Evolutionary conservation across 805 yeast genomes (phyloP).

Genomic region (Sungouiella blattae): DNA sequence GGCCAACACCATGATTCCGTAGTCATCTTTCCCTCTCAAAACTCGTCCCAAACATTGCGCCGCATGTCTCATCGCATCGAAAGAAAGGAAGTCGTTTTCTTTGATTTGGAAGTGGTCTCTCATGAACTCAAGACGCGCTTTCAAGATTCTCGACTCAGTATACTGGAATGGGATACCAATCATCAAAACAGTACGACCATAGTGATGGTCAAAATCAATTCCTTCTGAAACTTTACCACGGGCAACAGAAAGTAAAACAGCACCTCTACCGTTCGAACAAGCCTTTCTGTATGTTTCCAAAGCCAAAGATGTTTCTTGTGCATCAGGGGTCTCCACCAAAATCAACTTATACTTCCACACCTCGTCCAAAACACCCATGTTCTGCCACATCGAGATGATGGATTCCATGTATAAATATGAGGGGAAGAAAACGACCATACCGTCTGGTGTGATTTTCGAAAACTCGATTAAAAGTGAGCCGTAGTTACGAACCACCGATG

Average conservation of each 20-base stretch:
- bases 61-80: conserved; percentile 99
- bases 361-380: conserved; percentile 96
- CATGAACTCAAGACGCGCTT: conserved; percentile 90
- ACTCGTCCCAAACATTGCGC: conserved; percentile 98
- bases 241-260: conserved; percentile 92
- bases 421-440: conserved; percentile 96
- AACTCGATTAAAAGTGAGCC: conserved; percentile 91
- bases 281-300: conserved; percentile 94
- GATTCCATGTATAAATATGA: conserved; percentile 97
- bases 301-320: conserved; percentile 95
- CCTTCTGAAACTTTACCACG: conserved; percentile 99
- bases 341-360: conserved; percentile 97
- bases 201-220: conserved; percentile 98
- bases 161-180: conserved; percentile 99
- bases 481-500: conserved; percentile 94
- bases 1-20: conserved; percentile 97
- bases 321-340: conserved; percentile 97
- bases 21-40: conserved; percentile 95
- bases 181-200: conserved; percentile 96
- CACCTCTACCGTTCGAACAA: conserved; percentile 96
- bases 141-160: conserved; percentile 92
- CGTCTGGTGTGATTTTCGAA: conserved; percentile 95
- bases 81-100: conserved; percentile 91
- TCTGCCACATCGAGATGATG: conserved; percentile 97
- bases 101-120: conserved; percentile 89